Evolutionary conservation across 2,329 filamentous ascomycete species (phyloP).

Genomic region (Dactylonectria macrodidyma): DNA sequence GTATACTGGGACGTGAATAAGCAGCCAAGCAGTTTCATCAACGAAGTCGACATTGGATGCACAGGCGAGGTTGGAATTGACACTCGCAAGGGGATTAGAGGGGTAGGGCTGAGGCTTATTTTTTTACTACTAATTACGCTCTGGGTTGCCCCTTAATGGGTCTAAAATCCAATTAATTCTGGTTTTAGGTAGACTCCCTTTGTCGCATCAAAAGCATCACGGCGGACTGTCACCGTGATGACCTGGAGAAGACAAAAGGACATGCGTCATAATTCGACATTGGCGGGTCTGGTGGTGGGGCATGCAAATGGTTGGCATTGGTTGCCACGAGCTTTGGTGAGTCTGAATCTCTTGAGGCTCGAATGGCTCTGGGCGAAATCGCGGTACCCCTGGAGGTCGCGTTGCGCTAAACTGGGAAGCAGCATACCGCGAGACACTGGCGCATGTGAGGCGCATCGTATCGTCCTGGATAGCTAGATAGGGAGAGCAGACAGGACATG

Average conservation of each 20-base stretch:
- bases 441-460: conserved; percentile 17
- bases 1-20: too few species aligned
- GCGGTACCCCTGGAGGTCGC: conserved; percentile 22
- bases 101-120: background rate
- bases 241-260: conserved; percentile 15
- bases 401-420: conserved; percentile 33
- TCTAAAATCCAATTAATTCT: background rate
- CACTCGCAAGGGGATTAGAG: background rate
- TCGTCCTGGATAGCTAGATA: background rate
- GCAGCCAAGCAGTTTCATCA: background rate
- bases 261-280: conserved; percentile 43
- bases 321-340: conserved; percentile 29
- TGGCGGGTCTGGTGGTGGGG: conserved; percentile 36
- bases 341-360: conserved; percentile 24
- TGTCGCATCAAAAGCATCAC: conserved; percentile 11
- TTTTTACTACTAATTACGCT: background rate
- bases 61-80: background rate
- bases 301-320: conserved; percentile 4
- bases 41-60: background rate
- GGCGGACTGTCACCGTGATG: background rate
- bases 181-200: background rate
- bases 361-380: conserved; percentile 27
- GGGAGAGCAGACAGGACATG: conserved; percentile 10
- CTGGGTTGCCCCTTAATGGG: background rate
- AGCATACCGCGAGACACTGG: conserved; percentile 16